Percentiles rank a stretch among this genome's conserved stretches.
These are phyloP conservation scores for Penicillium soppii DNA, from an alignment of 495 filamentous ascomycete genomes.

Conservation along the genomic window DNA sequence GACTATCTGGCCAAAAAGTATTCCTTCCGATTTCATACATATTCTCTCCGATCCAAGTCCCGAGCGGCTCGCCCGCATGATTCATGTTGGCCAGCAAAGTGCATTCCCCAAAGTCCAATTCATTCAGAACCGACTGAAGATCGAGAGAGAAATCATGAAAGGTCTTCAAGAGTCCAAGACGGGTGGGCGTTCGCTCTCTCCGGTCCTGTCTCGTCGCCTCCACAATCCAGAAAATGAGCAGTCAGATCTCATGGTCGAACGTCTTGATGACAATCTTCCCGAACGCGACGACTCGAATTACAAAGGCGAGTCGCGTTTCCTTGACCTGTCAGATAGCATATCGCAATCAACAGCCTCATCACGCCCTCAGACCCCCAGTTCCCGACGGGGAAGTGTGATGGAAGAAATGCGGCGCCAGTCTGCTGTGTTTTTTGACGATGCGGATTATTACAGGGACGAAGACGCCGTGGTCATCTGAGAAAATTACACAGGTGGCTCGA, in stretches of 20 bases:
- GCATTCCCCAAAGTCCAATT: conserved; percentile 90
- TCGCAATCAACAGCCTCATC: conserved; percentile 28
- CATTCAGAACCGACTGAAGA: conserved; percentile 77
- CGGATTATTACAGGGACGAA: conserved; percentile 40
- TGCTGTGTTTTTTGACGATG: conserved; percentile 62
- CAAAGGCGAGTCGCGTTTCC: conserved; percentile 22
- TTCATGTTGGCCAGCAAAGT: conserved; percentile 80
- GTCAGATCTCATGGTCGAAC: conserved; percentile 23
- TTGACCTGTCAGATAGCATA: conserved; percentile 25
- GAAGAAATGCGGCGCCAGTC: conserved; percentile 61
- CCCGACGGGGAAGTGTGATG: conserved; percentile 48
- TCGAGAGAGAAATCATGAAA: conserved; percentile 76
- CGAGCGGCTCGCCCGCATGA: conserved; percentile 77
- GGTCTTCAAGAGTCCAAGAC: conserved; percentile 57
- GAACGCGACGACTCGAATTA: conserved; percentile 25
- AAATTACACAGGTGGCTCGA: conserved; percentile 12
- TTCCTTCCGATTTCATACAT: conserved; percentile 73
- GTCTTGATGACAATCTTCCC: conserved; percentile 33
- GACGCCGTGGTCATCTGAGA: conserved; percentile 23
- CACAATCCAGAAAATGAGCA: conserved; percentile 17
- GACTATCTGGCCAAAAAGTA: conserved; percentile 87
- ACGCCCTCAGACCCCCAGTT: conserved; percentile 23
- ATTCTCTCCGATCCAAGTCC: conserved; percentile 81
- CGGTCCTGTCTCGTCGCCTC: conserved; percentile 28
- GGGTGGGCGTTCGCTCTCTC: conserved; percentile 26